phyloP scores from a whole-genome alignment of 2,329 filamentous ascomycete species.

The Exutisphaerella laricina region DNA sequence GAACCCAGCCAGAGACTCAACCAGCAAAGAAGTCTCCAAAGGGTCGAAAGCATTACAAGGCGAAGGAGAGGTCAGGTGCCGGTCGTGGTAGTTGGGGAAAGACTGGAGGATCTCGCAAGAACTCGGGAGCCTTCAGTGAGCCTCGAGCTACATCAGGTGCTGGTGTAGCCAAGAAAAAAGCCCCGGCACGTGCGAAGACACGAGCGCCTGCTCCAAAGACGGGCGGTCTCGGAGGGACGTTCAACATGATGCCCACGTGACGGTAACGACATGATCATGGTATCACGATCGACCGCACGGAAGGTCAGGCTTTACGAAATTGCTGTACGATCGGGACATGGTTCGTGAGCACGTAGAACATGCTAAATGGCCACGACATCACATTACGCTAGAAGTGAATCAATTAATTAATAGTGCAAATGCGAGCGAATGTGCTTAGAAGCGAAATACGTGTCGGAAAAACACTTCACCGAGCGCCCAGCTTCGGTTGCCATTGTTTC shows the following conservation, averaged over 20 bases:
- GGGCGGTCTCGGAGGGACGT: neutral
- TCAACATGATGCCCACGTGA: slow-evolving; percentile 2
- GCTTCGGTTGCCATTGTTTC: too few relatives aligned
- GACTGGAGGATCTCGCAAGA: neutral
- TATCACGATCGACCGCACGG: neutral
- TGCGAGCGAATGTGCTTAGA: too few relatives aligned
- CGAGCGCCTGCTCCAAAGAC: neutral
- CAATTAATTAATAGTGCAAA: neutral
- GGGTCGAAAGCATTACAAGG: slow-evolving; percentile 4
- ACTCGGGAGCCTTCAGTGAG: neutral
- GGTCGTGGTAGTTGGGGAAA: slow-evolving; percentile 1
- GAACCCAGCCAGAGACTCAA: slow-evolving; percentile 3
- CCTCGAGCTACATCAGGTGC: neutral
- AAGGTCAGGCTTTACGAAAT: neutral
- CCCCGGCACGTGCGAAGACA: neutral
- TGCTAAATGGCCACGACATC: neutral
- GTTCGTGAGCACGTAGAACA: slow-evolving; percentile 1
- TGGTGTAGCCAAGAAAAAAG: slow-evolving; percentile 3
- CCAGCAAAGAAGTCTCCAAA: slow-evolving; percentile 10
- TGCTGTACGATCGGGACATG: neutral
- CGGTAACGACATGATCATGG: too few relatives aligned
- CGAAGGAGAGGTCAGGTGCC: slow-evolving; percentile 2
- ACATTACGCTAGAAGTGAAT: neutral
- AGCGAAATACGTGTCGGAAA: too few relatives aligned
- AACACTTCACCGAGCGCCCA: too few relatives aligned